A percentile compares a stretch with the other conserved stretches of the same genome.
phyloP scores from a whole-genome alignment of 2,329 filamentous ascomycete genomes.

The Apiospora aurea region DNA sequence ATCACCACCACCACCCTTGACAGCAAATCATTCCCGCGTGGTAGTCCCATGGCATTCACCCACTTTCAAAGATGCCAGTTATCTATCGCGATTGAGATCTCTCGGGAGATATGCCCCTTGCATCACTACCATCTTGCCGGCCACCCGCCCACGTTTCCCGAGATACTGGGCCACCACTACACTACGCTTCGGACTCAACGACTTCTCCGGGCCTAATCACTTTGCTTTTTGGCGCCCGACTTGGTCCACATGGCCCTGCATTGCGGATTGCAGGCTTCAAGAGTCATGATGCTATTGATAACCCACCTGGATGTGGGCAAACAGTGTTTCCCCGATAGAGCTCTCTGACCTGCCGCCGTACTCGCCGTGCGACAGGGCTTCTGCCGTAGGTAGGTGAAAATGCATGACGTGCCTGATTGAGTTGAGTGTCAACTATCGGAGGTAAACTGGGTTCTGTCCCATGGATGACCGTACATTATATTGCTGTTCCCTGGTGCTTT shows the following conservation, averaged over 20 bases:
- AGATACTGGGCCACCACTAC: not conserved
- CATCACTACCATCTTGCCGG: not conserved
- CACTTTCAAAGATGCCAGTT: not conserved
- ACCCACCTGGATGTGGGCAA: not conserved
- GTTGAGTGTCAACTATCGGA: not conserved
- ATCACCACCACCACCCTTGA: not conserved
- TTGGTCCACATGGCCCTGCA: not conserved
- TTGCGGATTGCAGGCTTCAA: not conserved
- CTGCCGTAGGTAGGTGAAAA: not conserved
- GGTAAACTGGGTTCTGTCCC: not conserved
- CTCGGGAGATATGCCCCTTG: not conserved
- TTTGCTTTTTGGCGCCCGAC: not conserved
- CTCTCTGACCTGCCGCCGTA: not conserved
- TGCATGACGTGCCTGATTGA: conserved; percentile 9
- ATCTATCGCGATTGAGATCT: not conserved
- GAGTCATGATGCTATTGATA: conserved; percentile 2
- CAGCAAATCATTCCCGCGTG: not conserved
- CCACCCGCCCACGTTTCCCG: not conserved
- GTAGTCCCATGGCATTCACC: not conserved
- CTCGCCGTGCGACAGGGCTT: not conserved
- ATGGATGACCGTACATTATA: not conserved
- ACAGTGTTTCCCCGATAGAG: not conserved
- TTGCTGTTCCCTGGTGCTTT: not conserved
- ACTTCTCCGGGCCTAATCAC: not conserved
- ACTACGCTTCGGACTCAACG: not conserved